Conservation (phyloP, 176 grass and related monocot genomes). For the Paspalum vaginatum region DNA sequence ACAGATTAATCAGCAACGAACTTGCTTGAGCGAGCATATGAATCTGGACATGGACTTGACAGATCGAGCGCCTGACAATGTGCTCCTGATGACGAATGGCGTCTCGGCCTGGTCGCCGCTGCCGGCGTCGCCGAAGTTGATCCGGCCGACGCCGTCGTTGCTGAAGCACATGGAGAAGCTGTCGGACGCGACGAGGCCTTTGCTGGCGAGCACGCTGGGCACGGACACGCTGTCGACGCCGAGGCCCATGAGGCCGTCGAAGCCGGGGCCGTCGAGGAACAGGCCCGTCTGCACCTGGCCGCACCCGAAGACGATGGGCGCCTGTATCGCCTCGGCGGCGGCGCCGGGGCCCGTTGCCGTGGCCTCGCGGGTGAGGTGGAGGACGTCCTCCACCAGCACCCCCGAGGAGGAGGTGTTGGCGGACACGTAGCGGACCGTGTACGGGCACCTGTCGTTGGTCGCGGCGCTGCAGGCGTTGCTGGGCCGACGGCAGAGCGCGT, state of each 20-base stretch:
- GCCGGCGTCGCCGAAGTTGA: conserved; percentile 80
- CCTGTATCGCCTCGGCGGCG: conserved; percentile 16
- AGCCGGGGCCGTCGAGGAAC: conserved; percentile 37
- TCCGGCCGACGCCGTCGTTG: conserved; percentile 50
- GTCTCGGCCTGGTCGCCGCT: conserved; percentile 59
- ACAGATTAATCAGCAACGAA: too few relatives aligned
- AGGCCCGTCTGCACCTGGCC: conserved; percentile 67
- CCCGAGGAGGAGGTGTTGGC: conserved; percentile 73
- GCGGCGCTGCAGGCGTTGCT: conserved; percentile 47
- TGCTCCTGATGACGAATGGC: conserved; percentile 36
- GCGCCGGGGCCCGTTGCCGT: background rate
- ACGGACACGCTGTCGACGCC: conserved; percentile 65
- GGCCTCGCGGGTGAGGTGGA: conserved; percentile 55
- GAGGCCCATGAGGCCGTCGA: conserved; percentile 72
- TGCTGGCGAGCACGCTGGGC: conserved; percentile 49
- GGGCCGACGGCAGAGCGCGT: conserved; percentile 51
- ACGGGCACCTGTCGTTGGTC: conserved; percentile 53
- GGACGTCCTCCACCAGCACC: conserved; percentile 66
- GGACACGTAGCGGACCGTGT: conserved; percentile 47
- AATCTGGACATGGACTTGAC: too few relatives aligned
- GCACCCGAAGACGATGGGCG: conserved; percentile 77
- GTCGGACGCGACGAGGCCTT: conserved; percentile 44
- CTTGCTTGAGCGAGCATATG: too few relatives aligned
- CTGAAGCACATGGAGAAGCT: conserved; percentile 95
- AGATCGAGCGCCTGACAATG: background rate